Evolutionary conservation across 2,329 filamentous ascomycete genomes (phyloP), one percentile per base, ranked within the genome.

Genomic region (Cercospora janseana): DNA sequence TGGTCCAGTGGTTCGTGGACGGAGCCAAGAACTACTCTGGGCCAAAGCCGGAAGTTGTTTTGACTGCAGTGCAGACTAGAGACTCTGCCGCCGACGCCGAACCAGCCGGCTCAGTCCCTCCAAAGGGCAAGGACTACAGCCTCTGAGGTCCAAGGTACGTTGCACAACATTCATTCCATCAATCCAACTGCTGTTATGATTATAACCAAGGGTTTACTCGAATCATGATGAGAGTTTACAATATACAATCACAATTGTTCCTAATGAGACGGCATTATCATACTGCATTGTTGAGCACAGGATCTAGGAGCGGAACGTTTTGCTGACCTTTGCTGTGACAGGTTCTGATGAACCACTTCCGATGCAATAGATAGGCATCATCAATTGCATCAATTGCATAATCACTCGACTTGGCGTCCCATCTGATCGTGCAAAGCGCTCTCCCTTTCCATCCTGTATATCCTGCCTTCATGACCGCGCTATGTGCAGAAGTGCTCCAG

Each of bases 21-120:
- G 80, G 80, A 5, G 70, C 77, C 24, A 82, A 82, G 70, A 81
- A 83, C 63, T 83, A 78, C 60, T 74, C 70, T 2, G 79, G 79
- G 0, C 79, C 77, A 1, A 62, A 60, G 45, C 46, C 68, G 23
- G 63, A 68, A 12, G 41, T 57, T n/a, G 55, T 68, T 4, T 54
- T 68, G 1, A 59, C 60, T 5, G 64, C 64, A 1, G 51, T 57
- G 1, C 38, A 57, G 13, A 63, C 54, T 12, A 45, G 46, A 2
- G 60, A 59, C 10, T 53, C 28, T 6, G 20, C 34, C 7, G 43
- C 41, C 12, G 54, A 59, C 34, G 50, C 35, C 48, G 46, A 45
- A 10, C 51, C 43, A 10, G 27, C 38, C n/a, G 51, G 46, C 13
- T 52, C 49, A 3, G 47, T 38, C 9, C 32, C 34, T 24, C n/a